A percentile compares a stretch with the other conserved stretches of the same genome.
These are phyloP conservation scores for Nyssa sinensis DNA, from an alignment of 148 eudicot genomes.

Conservation along the genomic window DNA sequence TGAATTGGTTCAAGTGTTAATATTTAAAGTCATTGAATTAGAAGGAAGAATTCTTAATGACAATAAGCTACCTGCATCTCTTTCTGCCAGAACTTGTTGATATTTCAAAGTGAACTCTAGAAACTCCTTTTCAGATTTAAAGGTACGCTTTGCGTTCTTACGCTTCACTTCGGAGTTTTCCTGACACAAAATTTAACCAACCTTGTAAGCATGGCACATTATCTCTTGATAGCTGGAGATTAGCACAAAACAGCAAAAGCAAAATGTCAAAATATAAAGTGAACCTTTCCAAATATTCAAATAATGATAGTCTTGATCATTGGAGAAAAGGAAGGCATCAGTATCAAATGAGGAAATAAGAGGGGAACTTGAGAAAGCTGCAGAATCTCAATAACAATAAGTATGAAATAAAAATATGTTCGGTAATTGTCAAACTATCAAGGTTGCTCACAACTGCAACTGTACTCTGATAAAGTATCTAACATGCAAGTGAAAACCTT, in stretches of 20 bases:
- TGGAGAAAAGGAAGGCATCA: no score
- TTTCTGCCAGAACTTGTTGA: constrained; percentile 80
- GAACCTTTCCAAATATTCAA: constrained; percentile 3
- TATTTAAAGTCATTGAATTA: no score
- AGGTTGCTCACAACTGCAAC: not conserved
- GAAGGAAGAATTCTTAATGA: not conserved
- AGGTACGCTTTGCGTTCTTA: constrained; percentile 67
- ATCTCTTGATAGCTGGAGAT: not conserved
- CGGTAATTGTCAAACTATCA: no score
- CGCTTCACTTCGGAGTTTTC: constrained; percentile 75
- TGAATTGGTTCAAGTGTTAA: no score
- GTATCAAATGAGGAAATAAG: no score
- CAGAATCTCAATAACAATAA: no score
- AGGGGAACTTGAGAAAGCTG: no score
- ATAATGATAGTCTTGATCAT: no score
- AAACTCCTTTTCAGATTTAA: constrained; percentile 87
- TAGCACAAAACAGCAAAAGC: constrained; percentile 7
- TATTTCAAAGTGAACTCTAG: constrained; percentile 87
- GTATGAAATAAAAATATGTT: no score
- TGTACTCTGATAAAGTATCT: not conserved
- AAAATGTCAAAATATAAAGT: not conserved
- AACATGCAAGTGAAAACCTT: not conserved
- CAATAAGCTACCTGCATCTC: constrained; percentile 79
- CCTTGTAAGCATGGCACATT: not conserved
- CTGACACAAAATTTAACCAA: constrained; percentile 31